These are phyloP conservation scores for Danielozyma ontarioensis DNA, from an alignment of 805 yeast species.

Conservation along the genomic window DNA sequence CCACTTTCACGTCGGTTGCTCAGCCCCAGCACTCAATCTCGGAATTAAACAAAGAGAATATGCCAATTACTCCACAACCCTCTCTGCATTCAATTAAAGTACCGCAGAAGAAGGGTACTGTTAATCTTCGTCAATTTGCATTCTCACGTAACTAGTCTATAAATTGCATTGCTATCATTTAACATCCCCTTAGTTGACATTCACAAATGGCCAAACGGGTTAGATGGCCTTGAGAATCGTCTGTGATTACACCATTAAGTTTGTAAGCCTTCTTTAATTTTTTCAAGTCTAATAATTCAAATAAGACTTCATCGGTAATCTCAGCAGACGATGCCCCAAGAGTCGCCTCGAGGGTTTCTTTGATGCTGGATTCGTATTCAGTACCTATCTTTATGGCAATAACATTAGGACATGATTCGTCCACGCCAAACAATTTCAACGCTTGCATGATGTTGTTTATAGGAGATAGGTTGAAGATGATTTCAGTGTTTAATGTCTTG, in stretches of 20 bases:
- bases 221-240: constrained; percentile 17
- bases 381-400: constrained; percentile 51
- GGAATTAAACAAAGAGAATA: too few species aligned
- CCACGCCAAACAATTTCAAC: constrained; percentile 64
- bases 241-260: constrained; percentile 24
- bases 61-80: too few species aligned
- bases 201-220: constrained; percentile 43
- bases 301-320: constrained; percentile 21
- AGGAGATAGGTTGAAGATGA: constrained; percentile 65
- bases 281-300: constrained; percentile 15
- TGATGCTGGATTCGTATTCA: constrained; percentile 12
- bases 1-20: too few species aligned
- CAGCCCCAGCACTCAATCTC: too few species aligned
- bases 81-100: too few species aligned
- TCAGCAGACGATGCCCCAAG: constrained; percentile 8
- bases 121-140: not conserved
- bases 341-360: constrained; percentile 26
- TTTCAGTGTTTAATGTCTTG: constrained; percentile 64
- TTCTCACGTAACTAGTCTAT: not conserved
- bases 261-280: constrained; percentile 34
- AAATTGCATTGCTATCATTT: too few species aligned
- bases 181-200: constrained; percentile 44
- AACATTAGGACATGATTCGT: constrained; percentile 40
- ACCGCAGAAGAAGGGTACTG: too few species aligned
- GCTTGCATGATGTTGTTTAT: constrained; percentile 70